phyloP scores from a whole-genome alignment of 176 grass and related monocot genomes.

The Ensete ventricosum region DNA sequence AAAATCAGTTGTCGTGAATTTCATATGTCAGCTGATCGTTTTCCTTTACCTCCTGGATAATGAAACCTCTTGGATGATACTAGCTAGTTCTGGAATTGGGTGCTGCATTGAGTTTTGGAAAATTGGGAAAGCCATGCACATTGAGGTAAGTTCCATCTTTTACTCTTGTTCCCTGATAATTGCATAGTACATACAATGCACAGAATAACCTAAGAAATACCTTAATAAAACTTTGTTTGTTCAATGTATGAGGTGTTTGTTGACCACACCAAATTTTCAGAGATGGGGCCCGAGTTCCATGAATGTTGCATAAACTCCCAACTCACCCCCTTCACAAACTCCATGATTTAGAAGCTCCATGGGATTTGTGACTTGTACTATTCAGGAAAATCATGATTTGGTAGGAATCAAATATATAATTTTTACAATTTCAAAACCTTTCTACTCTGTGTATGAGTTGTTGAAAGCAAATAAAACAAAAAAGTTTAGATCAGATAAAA shows the following conservation, averaged over 20 bases:
- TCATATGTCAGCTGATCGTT: constrained; percentile 80
- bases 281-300: too few relatives aligned
- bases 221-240: neutral
- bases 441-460: neutral
- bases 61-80: constrained; percentile 99
- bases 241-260: neutral
- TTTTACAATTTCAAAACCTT: neutral
- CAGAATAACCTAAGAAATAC: neutral
- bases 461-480: neutral
- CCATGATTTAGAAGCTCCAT: neutral
- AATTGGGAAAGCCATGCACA: constrained; percentile 98
- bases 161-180: neutral
- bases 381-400: too few relatives aligned
- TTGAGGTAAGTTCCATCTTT: constrained; percentile 54
- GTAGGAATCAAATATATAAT: too few relatives aligned
- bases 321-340: neutral
- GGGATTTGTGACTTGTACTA: neutral
- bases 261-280: too few relatives aligned
- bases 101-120: constrained; percentile 99
- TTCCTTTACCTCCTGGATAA: constrained; percentile 97
- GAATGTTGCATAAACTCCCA: neutral
- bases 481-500: neutral
- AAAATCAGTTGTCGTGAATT: constrained; percentile 97
- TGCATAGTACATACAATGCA: neutral
- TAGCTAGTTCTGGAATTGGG: constrained; percentile 85